These are phyloP conservation scores for Trypanosoma mega DNA, from an alignment of 208 protist genomes.

Conservation along the genomic window DNA sequence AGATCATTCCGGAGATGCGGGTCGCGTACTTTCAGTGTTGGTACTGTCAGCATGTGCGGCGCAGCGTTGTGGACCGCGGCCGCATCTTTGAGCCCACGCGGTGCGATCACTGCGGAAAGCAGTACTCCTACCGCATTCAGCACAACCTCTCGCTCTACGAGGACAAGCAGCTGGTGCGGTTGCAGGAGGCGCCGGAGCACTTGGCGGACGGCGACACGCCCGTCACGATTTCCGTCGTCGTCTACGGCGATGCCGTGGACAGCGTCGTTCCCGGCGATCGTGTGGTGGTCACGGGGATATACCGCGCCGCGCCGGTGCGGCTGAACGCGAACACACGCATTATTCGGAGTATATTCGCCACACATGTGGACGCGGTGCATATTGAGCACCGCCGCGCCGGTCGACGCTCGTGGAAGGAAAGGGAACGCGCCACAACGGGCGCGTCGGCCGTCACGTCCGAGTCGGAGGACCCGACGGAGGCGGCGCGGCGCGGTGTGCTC, in stretches of 20 bases:
- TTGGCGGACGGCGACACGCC: conserved; percentile 99
- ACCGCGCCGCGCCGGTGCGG: conserved; percentile 92
- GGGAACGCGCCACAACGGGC: background rate
- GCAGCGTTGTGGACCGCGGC: conserved; percentile 85
- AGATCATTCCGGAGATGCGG: conserved; percentile 91
- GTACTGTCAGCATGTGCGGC: conserved; percentile 86
- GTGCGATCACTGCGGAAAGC: conserved; percentile 89
- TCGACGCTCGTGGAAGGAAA: conserved; percentile 26
- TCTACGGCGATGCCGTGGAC: conserved; percentile 97
- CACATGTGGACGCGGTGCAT: conserved; percentile 97
- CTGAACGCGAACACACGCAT: conserved; percentile 93
- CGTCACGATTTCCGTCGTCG: conserved; percentile 94
- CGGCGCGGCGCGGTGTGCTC: conserved; percentile 69
- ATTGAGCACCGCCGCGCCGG: conserved; percentile 87
- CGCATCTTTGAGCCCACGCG: conserved; percentile 96
- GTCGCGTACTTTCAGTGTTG: conserved; percentile 96
- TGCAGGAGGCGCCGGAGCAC: conserved; percentile 98
- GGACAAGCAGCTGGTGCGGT: conserved; percentile 96
- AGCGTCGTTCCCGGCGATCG: conserved; percentile 96
- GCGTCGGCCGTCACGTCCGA: background rate
- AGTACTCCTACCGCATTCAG: conserved; percentile 89
- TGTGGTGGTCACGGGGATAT: conserved; percentile 98
- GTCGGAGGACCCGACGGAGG: conserved; percentile 37
- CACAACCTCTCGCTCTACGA: conserved; percentile 96
- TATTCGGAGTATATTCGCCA: conserved; percentile 95